Evolutionary conservation across 257 asterid species (phyloP).

Genomic region (Jasminum sambac): DNA sequence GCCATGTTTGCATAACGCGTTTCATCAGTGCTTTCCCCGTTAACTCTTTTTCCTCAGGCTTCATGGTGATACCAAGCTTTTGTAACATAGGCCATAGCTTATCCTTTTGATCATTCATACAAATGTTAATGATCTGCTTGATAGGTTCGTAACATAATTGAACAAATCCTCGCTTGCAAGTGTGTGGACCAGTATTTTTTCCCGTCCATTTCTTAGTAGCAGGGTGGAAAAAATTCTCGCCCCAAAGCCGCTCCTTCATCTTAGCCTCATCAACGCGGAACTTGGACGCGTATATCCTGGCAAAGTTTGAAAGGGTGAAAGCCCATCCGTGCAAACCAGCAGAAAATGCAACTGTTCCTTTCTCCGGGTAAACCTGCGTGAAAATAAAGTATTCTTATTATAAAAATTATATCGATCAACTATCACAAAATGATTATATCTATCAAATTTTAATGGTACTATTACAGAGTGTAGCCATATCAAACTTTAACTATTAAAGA

Average conservation of each 20-base stretch:
- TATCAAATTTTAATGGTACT: no score
- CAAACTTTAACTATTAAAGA: no score
- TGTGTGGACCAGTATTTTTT: slow-evolving; percentile 6
- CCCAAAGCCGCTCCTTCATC: slow-evolving; percentile 21
- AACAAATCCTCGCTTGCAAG: slow-evolving; percentile 18
- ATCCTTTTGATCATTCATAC: slow-evolving; percentile 18
- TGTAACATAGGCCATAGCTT: slow-evolving; percentile 21
- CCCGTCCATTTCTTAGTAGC: slow-evolving; percentile 17
- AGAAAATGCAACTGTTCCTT: background rate
- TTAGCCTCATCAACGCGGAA: slow-evolving; percentile 15
- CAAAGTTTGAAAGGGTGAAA: slow-evolving; percentile 9
- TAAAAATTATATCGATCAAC: no score
- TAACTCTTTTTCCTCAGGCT: background rate
- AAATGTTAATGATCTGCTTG: slow-evolving; percentile 13
- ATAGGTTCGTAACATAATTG: slow-evolving; percentile 3
- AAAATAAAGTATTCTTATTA: no score
- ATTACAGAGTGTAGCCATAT: no score
- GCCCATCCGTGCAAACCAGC: background rate
- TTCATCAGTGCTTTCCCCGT: background rate
- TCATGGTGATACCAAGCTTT: slow-evolving; percentile 12
- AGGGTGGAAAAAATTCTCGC: slow-evolving; percentile 17
- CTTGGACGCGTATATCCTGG: slow-evolving; percentile 14
- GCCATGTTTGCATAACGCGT: background rate
- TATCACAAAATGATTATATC: no score
- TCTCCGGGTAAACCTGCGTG: background rate